A percentile compares a stretch with the other conserved stretches of the same genome.
These are phyloP conservation scores for Hortiboletus flavorubellus DNA, from an alignment of 768 basidiomycete genomes.

Conservation along the genomic window DNA sequence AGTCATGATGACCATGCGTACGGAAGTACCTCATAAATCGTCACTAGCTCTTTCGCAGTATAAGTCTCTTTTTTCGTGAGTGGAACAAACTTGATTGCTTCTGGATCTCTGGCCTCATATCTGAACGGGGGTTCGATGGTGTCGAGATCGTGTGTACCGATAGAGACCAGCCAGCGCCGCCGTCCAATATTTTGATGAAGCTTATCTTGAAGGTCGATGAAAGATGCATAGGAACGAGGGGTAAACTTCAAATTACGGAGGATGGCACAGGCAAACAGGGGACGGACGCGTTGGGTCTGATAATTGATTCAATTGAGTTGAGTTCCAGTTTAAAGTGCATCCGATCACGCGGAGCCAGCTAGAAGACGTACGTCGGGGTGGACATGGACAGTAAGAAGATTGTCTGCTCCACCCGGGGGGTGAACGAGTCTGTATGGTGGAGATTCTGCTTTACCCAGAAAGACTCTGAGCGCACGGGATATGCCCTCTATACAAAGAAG, in stretches of 20 bases:
- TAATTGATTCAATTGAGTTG: not conserved
- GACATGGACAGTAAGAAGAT: constrained; percentile 64
- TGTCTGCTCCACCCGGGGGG: constrained; percentile 63
- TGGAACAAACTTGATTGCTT: constrained; percentile 89
- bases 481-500: constrained; percentile 97
- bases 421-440: constrained; percentile 74
- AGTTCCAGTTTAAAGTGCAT: not conserved
- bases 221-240: constrained; percentile 85
- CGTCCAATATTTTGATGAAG: constrained; percentile 95
- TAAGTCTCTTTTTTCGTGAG: constrained; percentile 76
- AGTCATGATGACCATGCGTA: not conserved
- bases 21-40: constrained; percentile 76
- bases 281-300: constrained; percentile 80
- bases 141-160: constrained; percentile 97
- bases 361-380: constrained; percentile 60
- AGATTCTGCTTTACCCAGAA: constrained; percentile 64
- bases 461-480: constrained; percentile 78
- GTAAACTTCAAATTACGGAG: constrained; percentile 90
- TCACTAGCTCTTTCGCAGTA: constrained; percentile 90
- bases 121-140: constrained; percentile 84
- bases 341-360: not conserved
- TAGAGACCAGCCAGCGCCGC: constrained; percentile 85
- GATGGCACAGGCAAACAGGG: constrained; percentile 87
- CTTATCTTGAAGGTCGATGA: constrained; percentile 99
- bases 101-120: constrained; percentile 78